Evolutionary conservation across 352 stramenopile species (phyloP), one percentile per base, ranked within the genome.

Genomic region (Aphanomyces stellatus): DNA sequence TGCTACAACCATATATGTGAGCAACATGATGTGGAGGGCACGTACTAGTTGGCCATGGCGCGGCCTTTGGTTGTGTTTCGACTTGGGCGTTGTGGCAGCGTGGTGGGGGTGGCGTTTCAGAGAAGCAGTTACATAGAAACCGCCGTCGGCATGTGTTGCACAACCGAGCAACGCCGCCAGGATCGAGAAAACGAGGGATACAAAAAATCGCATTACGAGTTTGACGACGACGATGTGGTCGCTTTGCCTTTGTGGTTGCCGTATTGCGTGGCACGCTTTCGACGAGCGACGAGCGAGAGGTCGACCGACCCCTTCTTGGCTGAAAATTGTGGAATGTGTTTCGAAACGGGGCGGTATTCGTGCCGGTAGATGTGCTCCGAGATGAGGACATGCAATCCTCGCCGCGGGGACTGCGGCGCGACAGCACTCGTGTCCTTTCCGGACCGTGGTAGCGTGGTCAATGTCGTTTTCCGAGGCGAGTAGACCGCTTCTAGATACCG

Each of bases 1-100:
- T 97, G 59, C 82, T 94, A 62, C 60, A 65, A 53, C 19, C 35
- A 25, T 37, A 22, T 56, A 28, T 8, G 22, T n/a, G n/a, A 41
- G 41, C 28, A 31, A 1, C 35, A 48, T 24, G 53, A 48, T 42
- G 53, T 24, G 34, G 37, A 11, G 25, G 30, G 51, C 10, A 24
- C 62, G 49, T 53, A 69, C 62, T 67, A 67, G 60, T 67, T 67
- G 60, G 60, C 60, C 60, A 67, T 67, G 19, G 41, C 27, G 25
- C 7, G 19, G 46, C 17, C 25, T 10, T 28, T 53, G 0, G 0
- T 28, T 28, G 46, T 11, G n/a, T n/a, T n/a, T n/a, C n/a, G n/a
- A n/a, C n/a, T n/a, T n/a, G n/a, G n/a, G n/a, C n/a, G n/a, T n/a
- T n/a, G n/a, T n/a, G n/a, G n/a, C n/a, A n/a, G n/a, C n/a, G n/a